Conservation (phyloP, 257 asterid genomes). For the Solanum arcanum region DNA sequence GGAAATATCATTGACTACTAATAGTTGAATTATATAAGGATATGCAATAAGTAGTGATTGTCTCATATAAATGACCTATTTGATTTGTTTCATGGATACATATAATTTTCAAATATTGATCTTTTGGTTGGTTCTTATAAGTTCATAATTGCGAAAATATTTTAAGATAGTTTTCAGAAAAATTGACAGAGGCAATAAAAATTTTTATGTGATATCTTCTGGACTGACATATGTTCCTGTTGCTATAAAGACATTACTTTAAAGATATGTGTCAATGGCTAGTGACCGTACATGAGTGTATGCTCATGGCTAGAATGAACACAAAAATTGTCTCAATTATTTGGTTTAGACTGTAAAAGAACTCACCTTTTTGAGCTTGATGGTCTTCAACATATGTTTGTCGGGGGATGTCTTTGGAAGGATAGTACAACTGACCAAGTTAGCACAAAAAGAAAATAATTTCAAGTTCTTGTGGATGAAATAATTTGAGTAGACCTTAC, state of each 20-base stretch:
- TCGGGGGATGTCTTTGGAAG: background rate
- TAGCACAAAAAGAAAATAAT: too few relatives aligned
- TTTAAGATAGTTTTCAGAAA: background rate
- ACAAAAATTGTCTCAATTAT: background rate
- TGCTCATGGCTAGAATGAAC: background rate
- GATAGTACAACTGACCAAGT: background rate
- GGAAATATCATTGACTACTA: too few relatives aligned
- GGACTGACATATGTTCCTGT: background rate
- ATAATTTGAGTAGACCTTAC: background rate
- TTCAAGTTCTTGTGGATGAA: too few relatives aligned
- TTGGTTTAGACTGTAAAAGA: background rate
- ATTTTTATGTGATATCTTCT: background rate
- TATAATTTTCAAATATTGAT: too few relatives aligned
- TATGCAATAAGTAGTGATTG: too few relatives aligned
- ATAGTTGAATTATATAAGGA: too few relatives aligned
- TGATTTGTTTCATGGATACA: too few relatives aligned
- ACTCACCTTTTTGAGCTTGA: background rate
- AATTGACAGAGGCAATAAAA: background rate
- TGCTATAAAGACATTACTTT: background rate
- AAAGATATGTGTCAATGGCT: background rate
- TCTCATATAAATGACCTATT: too few relatives aligned
- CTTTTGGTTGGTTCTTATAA: too few relatives aligned
- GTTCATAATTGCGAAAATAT: background rate
- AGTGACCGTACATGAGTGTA: background rate
- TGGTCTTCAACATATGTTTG: background rate